Conservation (phyloP, 371 early-diverging fungal genomes). For the Entomophthora muscae region DNA sequence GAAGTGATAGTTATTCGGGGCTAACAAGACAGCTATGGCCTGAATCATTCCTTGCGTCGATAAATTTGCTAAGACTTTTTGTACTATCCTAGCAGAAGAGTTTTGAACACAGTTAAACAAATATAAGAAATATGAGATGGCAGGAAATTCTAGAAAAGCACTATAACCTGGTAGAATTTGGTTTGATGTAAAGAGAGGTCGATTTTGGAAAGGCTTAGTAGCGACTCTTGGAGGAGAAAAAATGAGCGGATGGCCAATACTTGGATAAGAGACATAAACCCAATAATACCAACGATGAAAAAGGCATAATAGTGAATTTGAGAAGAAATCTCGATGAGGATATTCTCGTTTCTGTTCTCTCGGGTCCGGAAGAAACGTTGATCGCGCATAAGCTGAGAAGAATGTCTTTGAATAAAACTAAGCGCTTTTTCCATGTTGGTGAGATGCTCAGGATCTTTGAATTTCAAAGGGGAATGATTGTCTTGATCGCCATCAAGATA, state of each 20-base stretch:
- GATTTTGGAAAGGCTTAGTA: no score
- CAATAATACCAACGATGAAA: conserved; percentile 48
- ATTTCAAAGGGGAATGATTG: conserved; percentile 19
- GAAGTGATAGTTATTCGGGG: no score
- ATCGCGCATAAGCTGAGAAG: conserved; percentile 34
- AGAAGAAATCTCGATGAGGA: conserved; percentile 7
- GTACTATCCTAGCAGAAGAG: no score
- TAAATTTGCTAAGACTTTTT: no score
- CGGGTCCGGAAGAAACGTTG: conserved; percentile 72
- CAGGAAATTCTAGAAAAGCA: no score
- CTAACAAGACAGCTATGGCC: no score
- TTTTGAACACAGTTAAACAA: no score
- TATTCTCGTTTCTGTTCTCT: conserved; percentile 68
- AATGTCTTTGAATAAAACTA: conserved; percentile 6
- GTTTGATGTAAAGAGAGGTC: no score
- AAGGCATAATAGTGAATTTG: conserved; percentile 80
- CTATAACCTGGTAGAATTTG: no score
- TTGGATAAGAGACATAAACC: conserved; percentile 64
- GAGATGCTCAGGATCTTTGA: conserved; percentile 22
- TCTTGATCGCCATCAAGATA: conserved; percentile 56
- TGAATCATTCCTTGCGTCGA: no score
- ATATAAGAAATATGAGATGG: no score
- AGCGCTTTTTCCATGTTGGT: conserved; percentile 50
- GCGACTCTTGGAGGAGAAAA: conserved; percentile 38
- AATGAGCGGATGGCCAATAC: conserved; percentile 64